Conservation (phyloP, 345 rosid species). For the Aquilaria malaccensis region DNA sequence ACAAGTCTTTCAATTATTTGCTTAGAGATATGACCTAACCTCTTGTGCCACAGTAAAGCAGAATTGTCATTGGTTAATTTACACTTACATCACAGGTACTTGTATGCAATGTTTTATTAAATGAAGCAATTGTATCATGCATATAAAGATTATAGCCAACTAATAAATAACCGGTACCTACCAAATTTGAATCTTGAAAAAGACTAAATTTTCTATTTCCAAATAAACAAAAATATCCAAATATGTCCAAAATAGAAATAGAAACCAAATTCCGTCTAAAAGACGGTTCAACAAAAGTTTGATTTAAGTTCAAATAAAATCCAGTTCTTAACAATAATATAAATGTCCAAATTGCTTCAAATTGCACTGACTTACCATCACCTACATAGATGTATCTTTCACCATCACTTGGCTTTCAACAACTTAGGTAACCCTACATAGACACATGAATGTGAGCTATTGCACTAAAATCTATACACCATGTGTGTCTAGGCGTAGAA, state of each 20-base stretch:
- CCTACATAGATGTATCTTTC: conserved; percentile 4
- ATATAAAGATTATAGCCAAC: conserved; percentile 3
- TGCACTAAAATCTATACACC: too few species aligned
- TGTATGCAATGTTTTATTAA: conserved; percentile 5
- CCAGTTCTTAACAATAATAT: conserved; percentile 5
- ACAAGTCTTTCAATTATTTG: neutral
- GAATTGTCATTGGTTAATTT: conserved; percentile 10
- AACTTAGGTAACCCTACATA: conserved; percentile 6
- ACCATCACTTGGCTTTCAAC: conserved; percentile 4
- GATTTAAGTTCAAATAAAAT: conserved; percentile 8
- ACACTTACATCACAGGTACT: neutral
- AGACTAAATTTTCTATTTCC: neutral
- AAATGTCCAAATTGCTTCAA: conserved; percentile 6
- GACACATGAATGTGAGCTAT: conserved; percentile 4
- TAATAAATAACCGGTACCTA: neutral
- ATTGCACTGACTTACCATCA: conserved; percentile 1
- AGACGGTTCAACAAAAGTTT: conserved; percentile 8
- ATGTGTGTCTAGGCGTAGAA: too few species aligned
- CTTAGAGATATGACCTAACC: conserved; percentile 5
- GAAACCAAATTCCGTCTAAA: conserved; percentile 11
- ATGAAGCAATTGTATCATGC: conserved; percentile 1
- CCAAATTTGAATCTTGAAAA: too few species aligned
- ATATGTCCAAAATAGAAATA: neutral
- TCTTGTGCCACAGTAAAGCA: conserved; percentile 8
- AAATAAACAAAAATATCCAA: too few species aligned